Conservation (phyloP, 345 rosid genomes). For the Bruguiera sexangula region DNA sequence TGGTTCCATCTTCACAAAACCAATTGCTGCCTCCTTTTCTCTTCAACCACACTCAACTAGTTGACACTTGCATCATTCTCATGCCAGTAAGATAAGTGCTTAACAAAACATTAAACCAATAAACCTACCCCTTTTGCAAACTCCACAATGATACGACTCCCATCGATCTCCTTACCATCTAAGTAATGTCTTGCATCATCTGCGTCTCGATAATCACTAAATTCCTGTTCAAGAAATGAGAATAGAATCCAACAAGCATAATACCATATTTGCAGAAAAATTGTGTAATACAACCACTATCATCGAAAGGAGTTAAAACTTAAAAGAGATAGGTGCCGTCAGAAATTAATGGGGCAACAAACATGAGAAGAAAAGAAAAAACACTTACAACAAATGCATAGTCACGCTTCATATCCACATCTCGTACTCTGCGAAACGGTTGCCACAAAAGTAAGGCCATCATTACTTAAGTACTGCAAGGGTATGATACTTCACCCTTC, state of each 20-base stretch:
- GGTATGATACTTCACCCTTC: slow-evolving; percentile 78
- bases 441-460: slow-evolving; percentile 99
- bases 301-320: not conserved
- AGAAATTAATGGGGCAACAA: not conserved
- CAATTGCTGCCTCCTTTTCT: not conserved
- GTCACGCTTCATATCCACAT: slow-evolving; percentile 99
- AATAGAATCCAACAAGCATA: slow-evolving; percentile 13
- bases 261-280: slow-evolving; percentile 24
- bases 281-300: not conserved
- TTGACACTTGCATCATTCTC: no score
- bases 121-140: slow-evolving; percentile 74
- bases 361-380: not conserved
- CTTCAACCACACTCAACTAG: no score
- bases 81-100: not conserved
- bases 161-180: slow-evolving; percentile 80
- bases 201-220: slow-evolving; percentile 92
- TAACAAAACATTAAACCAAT: not conserved
- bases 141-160: slow-evolving; percentile 90
- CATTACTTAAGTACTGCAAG: slow-evolving; percentile 84
- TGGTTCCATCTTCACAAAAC: not conserved
- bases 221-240: slow-evolving; percentile 55
- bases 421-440: slow-evolving; percentile 96
- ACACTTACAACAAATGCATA: slow-evolving; percentile 94
- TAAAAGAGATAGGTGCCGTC: not conserved
- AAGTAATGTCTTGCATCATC: slow-evolving; percentile 84